Evolutionary conservation across 202 grass and related monocot genomes (phyloP).

Genomic region (Digitaria exilis): DNA sequence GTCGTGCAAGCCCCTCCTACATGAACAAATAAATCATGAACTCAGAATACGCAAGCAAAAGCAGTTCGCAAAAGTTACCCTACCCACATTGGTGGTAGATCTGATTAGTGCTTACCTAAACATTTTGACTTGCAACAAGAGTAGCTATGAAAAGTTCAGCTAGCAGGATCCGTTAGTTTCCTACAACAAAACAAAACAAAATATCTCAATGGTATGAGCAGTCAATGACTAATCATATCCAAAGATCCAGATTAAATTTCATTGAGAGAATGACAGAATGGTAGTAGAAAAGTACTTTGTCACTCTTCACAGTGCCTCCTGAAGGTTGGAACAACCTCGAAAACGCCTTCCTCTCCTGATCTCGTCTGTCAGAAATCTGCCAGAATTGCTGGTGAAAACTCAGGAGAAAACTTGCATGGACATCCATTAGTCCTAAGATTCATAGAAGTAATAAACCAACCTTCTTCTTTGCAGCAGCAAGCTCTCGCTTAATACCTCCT

Average conservation of each 20-base stretch:
- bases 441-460: constrained; percentile 43
- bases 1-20: constrained; percentile 19
- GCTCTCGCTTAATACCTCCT: constrained; percentile 88
- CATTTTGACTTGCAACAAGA: not conserved
- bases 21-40: constrained; percentile 16
- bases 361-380: constrained; percentile 74
- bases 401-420: constrained; percentile 32
- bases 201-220: not conserved
- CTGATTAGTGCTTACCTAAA: constrained; percentile 11
- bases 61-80: not conserved
- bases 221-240: not conserved
- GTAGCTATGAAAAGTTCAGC: not conserved
- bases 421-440: not conserved
- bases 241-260: constrained; percentile 26
- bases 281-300: constrained; percentile 52
- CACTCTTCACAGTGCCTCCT: constrained; percentile 56
- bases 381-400: constrained; percentile 13
- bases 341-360: constrained; percentile 79
- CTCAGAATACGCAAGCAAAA: constrained; percentile 18
- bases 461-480: constrained; percentile 88
- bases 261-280: not conserved
- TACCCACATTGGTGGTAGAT: not conserved
- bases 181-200: constrained; percentile 33
- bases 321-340: constrained; percentile 86
- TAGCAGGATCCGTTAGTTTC: constrained; percentile 22